Base-by-base conservation (phyloP, 805 yeast species). In the Alloascoidea hylecoeti region DNA sequence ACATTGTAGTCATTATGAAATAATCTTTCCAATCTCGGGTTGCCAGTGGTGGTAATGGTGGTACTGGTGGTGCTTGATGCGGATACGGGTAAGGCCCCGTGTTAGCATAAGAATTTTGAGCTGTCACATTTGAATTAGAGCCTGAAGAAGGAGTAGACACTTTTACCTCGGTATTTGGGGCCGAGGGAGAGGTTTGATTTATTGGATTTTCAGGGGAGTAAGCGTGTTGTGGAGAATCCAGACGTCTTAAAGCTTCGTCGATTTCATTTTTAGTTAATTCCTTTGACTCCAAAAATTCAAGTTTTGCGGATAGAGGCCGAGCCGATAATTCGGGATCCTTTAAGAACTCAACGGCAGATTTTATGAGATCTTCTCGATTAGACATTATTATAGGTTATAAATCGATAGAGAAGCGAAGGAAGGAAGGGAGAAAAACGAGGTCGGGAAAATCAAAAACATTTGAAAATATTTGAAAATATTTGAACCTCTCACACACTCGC, bases 1-100 rank as follows among this genome's bases (percentile, higher is more conserved):
- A 79, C 9, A 94, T 88, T 0, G 97, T 84, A 14, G 96, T 95
- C 97, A 92, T 86, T 36, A 92, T 78, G 50, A 92, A 85, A 52
- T 85, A 83, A 56, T 92, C 98, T 53, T 86, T 85, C 98, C 98
- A 92, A 49, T 86, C 92, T n/a, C 9, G 30, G 41, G 74, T 78
- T 0, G 96, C 95, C 1, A 82, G 54, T 0, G 83, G 81, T 2
- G 96, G 96, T 2, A 85, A 23, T 23, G 78, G 16, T 12, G 41
- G 35, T 13, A 41, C 17, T 17, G 49, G 15, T 12, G 44, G 35
- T 23, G 17, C 46, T 30, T 35, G 18, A 18, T 33, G 41, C 23
- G 45, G 52, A 43, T 18, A 34, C 38, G 37, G 62, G 43, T n/a
- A n/a, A 28, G 55, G 36, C 16, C 45, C 33, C n/a, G 50, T 28